phyloP scores from a whole-genome alignment of 2,329 filamentous ascomycete species.

The Sclerotinia nivalis region DNA sequence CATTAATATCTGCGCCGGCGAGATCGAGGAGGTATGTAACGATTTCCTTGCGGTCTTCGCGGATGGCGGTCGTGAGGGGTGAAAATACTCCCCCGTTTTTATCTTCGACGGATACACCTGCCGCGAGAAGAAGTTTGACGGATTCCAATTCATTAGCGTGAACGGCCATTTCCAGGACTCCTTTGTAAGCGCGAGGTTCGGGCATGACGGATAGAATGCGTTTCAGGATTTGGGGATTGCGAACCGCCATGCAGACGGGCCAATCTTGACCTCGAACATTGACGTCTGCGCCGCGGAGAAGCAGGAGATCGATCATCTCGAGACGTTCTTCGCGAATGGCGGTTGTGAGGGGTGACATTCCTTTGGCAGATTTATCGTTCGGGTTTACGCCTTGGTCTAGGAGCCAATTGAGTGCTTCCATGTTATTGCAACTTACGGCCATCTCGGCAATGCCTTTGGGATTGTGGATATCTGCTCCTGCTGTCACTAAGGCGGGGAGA shows the following conservation, averaged over 20 bases:
- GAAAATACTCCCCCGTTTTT: slow-evolving; percentile 74
- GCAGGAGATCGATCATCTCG: slow-evolving; percentile 60
- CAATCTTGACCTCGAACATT: slow-evolving; percentile 66
- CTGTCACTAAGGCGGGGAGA: slow-evolving; percentile 58
- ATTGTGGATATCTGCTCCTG: slow-evolving; percentile 58
- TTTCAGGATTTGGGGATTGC: slow-evolving; percentile 59
- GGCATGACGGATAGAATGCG: slow-evolving; percentile 58
- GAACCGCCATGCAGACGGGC: slow-evolving; percentile 69
- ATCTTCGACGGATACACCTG: slow-evolving; percentile 63
- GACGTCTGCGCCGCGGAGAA: slow-evolving; percentile 60
- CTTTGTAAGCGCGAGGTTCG: slow-evolving; percentile 63
- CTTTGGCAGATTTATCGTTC: slow-evolving; percentile 59
- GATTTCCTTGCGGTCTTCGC: slow-evolving; percentile 62
- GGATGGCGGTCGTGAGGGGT: slow-evolving; percentile 65
- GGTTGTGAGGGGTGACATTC: slow-evolving; percentile 63
- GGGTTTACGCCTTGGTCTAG: slow-evolving; percentile 60
- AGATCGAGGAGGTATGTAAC: slow-evolving; percentile 62
- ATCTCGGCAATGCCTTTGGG: slow-evolving; percentile 68
- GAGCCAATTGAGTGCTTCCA: slow-evolving; percentile 60
- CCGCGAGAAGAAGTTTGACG: slow-evolving; percentile 53
- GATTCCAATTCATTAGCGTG: slow-evolving; percentile 66
- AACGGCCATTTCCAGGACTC: slow-evolving; percentile 67
- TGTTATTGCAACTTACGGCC: slow-evolving; percentile 62
- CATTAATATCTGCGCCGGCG: slow-evolving; percentile 63
- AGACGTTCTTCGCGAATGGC: slow-evolving; percentile 61